Base-by-base conservation (phyloP, 495 filamentous ascomycete genomes). In the Penicillium alfredii region DNA sequence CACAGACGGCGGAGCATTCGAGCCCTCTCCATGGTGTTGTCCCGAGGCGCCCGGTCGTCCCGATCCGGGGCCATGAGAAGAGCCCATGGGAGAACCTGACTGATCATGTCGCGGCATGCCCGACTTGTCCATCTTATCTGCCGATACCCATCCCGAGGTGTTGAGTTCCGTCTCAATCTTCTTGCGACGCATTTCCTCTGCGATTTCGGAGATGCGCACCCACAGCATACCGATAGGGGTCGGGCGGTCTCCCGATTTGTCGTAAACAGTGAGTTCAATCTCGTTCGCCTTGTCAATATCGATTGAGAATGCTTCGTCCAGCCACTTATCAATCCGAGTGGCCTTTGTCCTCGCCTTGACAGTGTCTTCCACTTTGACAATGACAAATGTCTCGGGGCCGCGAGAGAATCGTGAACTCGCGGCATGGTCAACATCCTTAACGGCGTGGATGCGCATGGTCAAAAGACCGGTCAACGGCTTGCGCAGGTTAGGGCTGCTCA, bases 241-340 rank as follows among this genome's bases (percentile, higher is more conserved):
- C 2, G 89, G 82, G 47, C 93, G 83, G 40, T 94, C 88, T 45
- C 83, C 81, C 6, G 73, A 63, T 64, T 94, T 95, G 54, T 99
- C 92, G 59, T 97, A 99, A 19, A 97, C 90, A 0, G 87, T 96
- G 28, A 99, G 74, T 56, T 99, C 92, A 35, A 99, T 84, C 63
- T 99, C 92, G 58, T 99, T 96, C 33, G 93, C 92, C 66, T 96
- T 96, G 50, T 99, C 93, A 27, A 97, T 88, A 42, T 88, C 83
- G 38, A 97, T 78, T 30, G 78, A 86, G 56, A 95, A 92, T 14
- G 78, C 72, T 60, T 99, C 92, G 50, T 88, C 84, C 39, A 86
- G 73, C 90, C 90, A 99, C 55, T 76, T 78, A 58, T 97, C 92
- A 42, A 72, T 89, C 29, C 92, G 72, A 16, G 90, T 86, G 0